Percentiles rank a stretch among this genome's conserved stretches.
Evolutionary conservation across 2,329 filamentous ascomycete genomes (phyloP).

Genomic region (Ceratocystis harringtonii): DNA sequence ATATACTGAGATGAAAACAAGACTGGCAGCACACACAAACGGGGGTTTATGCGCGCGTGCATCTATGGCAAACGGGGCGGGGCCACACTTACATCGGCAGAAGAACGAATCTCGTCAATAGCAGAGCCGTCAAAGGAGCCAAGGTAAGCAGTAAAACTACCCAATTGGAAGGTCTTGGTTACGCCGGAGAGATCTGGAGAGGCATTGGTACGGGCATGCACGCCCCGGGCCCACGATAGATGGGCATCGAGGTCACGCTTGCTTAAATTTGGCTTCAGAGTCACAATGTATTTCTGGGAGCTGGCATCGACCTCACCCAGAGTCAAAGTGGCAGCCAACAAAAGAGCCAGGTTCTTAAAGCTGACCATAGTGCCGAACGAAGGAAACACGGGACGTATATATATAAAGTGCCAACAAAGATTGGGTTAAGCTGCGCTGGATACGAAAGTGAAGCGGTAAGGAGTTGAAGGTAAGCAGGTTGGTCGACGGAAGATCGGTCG

Average conservation of each 20-base stretch:
- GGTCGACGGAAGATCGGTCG: too few relatives aligned
- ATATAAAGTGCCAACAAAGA: background rate
- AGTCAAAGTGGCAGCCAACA: slow-evolving; percentile 19
- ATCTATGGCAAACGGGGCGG: background rate
- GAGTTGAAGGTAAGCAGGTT: background rate
- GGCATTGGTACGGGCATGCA: slow-evolving; percentile 24
- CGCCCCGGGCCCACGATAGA: slow-evolving; percentile 23
- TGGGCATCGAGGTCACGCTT: slow-evolving; percentile 25
- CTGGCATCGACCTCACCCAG: slow-evolving; percentile 20
- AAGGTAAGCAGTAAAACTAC: slow-evolving; percentile 28
- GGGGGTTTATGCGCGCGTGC: background rate
- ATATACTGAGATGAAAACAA: slow-evolving; percentile 37
- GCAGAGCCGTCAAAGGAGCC: slow-evolving; percentile 29
- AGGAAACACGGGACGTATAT: background rate
- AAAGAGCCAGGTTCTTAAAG: slow-evolving; percentile 19
- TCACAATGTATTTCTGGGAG: slow-evolving; percentile 32
- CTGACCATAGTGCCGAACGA: slow-evolving; percentile 17
- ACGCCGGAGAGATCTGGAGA: slow-evolving; percentile 24
- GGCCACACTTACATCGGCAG: slow-evolving; percentile 26
- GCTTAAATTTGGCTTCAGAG: slow-evolving; percentile 27
- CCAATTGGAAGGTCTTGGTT: slow-evolving; percentile 24
- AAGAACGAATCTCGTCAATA: slow-evolving; percentile 27
- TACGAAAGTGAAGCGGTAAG: background rate
- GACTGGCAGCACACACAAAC: background rate
- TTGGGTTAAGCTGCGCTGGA: background rate